Conservation (phyloP, 495 filamentous ascomycete species). For the Friedmanniomyces simplex region DNA sequence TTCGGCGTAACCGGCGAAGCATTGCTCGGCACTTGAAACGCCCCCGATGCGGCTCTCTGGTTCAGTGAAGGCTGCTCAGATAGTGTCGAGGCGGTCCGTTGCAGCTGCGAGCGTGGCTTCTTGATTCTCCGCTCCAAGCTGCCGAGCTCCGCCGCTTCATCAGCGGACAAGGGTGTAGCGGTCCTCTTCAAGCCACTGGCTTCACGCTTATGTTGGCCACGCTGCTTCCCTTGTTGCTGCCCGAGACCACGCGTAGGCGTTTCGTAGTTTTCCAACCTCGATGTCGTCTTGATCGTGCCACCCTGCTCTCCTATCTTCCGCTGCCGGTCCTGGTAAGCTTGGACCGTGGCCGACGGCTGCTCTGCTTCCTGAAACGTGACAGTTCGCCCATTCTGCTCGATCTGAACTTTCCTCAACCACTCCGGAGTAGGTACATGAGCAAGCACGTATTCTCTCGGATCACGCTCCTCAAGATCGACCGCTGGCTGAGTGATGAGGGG, state of each 20-base stretch:
- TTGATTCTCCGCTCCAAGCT: conserved; percentile 30
- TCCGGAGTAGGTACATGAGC: conserved; percentile 70
- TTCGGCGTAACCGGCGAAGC: conserved; percentile 17
- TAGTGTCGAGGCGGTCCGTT: neutral
- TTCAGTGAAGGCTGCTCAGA: conserved; percentile 6
- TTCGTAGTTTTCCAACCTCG: neutral
- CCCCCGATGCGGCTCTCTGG: neutral
- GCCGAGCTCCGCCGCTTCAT: conserved; percentile 46
- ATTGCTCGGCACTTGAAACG: neutral
- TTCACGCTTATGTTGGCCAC: neutral
- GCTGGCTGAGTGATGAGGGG: conserved; percentile 70
- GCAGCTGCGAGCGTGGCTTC: conserved; percentile 25
- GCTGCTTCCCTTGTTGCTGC: too few species aligned
- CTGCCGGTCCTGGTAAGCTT: conserved; percentile 17
- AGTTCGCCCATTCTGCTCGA: conserved; percentile 55
- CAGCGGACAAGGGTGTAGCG: conserved; percentile 48
- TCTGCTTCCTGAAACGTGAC: conserved; percentile 60
- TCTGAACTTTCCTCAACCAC: conserved; percentile 60
- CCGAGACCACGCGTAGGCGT: neutral
- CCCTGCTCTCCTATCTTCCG: conserved; percentile 6
- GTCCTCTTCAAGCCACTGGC: conserved; percentile 34
- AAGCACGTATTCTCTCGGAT: conserved; percentile 82
- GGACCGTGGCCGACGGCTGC: conserved; percentile 42
- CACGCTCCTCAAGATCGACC: conserved; percentile 59
- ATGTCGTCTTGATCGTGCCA: conserved; percentile 9